Base-by-base conservation (phyloP, 208 protist genomes). In the Crithidia sp. region DNA sequence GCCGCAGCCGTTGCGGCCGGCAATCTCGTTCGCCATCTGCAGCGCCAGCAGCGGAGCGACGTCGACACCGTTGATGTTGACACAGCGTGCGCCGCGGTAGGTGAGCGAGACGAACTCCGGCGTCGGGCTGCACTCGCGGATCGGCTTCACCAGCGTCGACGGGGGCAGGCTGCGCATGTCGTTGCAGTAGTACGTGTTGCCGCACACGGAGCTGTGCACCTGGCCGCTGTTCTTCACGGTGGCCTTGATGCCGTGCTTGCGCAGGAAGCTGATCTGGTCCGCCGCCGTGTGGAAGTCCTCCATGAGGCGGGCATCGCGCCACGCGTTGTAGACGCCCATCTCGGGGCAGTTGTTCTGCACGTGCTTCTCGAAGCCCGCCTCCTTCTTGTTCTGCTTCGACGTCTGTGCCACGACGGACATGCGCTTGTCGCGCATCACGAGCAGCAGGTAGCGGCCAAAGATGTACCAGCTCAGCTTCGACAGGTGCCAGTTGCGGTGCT, bases 281-380 rank as follows among this genome's bases (percentile, higher is more conserved):
- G 82, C 79, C 49, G 82, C 74, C n/a, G 81, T 83, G 12, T 79
- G 59, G 71, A 95, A 95, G 70, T 97, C 90, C 75, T 94, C 81
- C 77, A 97, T 83, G 6, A 98, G 86, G 19, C 83, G 80, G 14
- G 73, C 65, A 81, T 98, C 94, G 28, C 91, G 83, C 94, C 94
- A 98, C 41, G 94, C 91, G 74, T 95, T 95, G 85, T 97, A 98
- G 16, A 97, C 90, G 13, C 81, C 84, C 88, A 98, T 95, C 71
- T 87, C 80, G 9, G 94, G 94, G 37, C 71, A 84, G 78, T 94
- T 85, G 67, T 77, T 85, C 49, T 93, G 87, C 37, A 94, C 91
- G 77, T 97, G 95, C 66, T 89, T 91, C 79, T 97, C 94, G 71
- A 98, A 97, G 66, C 91, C 88, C 14, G 88, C 70, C 79, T 95